These are phyloP conservation scores for Cryphonectria carpinicola DNA, from an alignment of 2,329 filamentous ascomycete genomes.

Conservation along the genomic window DNA sequence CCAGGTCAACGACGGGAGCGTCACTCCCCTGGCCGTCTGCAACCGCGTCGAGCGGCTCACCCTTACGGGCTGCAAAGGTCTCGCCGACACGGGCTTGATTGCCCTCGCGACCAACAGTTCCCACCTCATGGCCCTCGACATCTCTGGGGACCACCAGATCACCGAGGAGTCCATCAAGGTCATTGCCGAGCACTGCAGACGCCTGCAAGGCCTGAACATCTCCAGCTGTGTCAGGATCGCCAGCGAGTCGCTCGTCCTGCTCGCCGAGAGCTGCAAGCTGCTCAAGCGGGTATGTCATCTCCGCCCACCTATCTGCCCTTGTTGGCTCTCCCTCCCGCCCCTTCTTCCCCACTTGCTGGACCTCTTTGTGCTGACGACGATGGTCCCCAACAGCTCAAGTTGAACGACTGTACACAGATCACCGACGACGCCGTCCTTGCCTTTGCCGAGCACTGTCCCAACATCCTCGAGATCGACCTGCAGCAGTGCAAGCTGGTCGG, in stretches of 20 bases:
- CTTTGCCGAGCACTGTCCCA: constrained; percentile 85
- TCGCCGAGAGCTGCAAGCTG: constrained; percentile 82
- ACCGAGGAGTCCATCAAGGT: constrained; percentile 79
- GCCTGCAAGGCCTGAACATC: constrained; percentile 91
- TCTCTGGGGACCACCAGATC: constrained; percentile 82
- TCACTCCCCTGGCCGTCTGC: constrained; percentile 80
- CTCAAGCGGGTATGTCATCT: constrained; percentile 74
- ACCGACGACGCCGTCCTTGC: constrained; percentile 81
- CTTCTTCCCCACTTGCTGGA: not conserved
- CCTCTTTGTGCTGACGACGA: constrained; percentile 18
- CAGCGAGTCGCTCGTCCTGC: constrained; percentile 78
- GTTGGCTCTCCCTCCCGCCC: not conserved
- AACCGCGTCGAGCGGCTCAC: constrained; percentile 92
- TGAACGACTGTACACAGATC: constrained; percentile 88
- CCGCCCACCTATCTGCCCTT: not conserved
- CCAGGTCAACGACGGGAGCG: constrained; percentile 84
- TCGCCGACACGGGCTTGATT: constrained; percentile 84
- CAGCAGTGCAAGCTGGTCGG: constrained; percentile 82
- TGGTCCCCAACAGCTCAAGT: constrained; percentile 68
- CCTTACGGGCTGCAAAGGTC: constrained; percentile 81
- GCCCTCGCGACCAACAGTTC: constrained; percentile 78
- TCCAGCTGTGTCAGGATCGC: constrained; percentile 84
- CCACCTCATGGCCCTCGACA: constrained; percentile 85
- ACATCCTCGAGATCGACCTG: constrained; percentile 95
- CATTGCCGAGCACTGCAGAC: constrained; percentile 79